Evolutionary conservation across 192 early-diverging fungal species (phyloP).

Genomic region (Coemansia asiatica): DNA sequence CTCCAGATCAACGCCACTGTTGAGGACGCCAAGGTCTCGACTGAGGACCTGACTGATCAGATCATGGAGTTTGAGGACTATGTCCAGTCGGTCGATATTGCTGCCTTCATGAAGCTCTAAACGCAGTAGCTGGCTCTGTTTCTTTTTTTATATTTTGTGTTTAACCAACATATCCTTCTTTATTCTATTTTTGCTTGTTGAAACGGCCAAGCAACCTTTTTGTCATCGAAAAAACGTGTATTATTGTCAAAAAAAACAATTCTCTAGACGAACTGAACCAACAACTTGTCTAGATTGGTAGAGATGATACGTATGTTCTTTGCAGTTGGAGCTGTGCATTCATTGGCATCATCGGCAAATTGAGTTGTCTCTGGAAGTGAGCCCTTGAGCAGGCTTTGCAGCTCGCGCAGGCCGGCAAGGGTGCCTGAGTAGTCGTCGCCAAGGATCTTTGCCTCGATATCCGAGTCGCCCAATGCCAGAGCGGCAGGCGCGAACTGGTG

Average conservation of each 20-base stretch:
- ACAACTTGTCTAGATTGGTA: slow-evolving; percentile 30
- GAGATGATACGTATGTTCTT: slow-evolving; percentile 41
- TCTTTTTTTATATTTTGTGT: not conserved
- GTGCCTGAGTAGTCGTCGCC: slow-evolving; percentile 25
- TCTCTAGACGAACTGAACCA: slow-evolving; percentile 25
- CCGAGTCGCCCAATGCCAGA: slow-evolving; percentile 24
- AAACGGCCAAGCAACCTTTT: no score
- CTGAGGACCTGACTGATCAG: slow-evolving; percentile 80
- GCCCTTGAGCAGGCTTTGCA: slow-evolving; percentile 21
- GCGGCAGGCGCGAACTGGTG: slow-evolving; percentile 48
- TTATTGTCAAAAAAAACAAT: not conserved
- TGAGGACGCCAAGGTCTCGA: slow-evolving; percentile 88
- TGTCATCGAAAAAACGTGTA: no score
- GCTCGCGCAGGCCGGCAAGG: slow-evolving; percentile 25
- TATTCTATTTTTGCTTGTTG: no score
- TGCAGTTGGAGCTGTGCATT: slow-evolving; percentile 41
- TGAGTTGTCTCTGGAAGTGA: slow-evolving; percentile 1
- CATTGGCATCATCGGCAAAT: not conserved
- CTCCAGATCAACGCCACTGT: slow-evolving; percentile 90
- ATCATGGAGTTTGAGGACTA: slow-evolving; percentile 81
- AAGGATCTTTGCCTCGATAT: slow-evolving; percentile 27
- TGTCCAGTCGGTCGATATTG: slow-evolving; percentile 90
- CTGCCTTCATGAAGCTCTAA: slow-evolving; percentile 89
- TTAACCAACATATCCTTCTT: not conserved
- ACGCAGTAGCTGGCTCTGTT: not conserved